Conservation (phyloP, 768 basidiomycete genomes). For the Steccherinum ochraceum region DNA sequence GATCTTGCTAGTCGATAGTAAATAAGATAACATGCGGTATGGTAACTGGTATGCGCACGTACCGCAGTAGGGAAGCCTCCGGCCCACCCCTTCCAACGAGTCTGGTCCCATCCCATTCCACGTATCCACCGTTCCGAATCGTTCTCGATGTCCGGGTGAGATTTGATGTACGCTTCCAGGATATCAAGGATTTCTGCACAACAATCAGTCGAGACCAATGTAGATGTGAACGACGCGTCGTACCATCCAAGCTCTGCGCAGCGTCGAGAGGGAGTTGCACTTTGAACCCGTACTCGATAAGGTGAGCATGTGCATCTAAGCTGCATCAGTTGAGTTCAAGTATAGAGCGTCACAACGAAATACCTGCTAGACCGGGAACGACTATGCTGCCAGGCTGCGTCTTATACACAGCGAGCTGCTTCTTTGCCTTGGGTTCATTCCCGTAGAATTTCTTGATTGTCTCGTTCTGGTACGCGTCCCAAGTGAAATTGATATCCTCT, state of each 20-base stretch:
- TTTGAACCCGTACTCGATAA: slow-evolving; percentile 69
- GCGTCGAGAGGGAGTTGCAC: slow-evolving; percentile 57
- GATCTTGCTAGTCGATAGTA: slow-evolving; percentile 46
- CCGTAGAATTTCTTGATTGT: slow-evolving; percentile 22
- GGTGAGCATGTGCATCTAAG: slow-evolving; percentile 78
- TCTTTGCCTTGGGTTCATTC: slow-evolving; percentile 20
- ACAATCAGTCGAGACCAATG: too few relatives aligned
- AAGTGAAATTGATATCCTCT: slow-evolving; percentile 18
- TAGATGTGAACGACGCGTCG: too few relatives aligned
- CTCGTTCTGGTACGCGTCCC: slow-evolving; percentile 22
- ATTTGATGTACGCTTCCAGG: slow-evolving; percentile 51
- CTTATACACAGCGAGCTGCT: slow-evolving; percentile 16
- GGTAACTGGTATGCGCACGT: slow-evolving; percentile 10
- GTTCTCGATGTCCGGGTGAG: slow-evolving; percentile 47
- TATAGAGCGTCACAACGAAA: slow-evolving; percentile 1
- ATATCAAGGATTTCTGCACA: slow-evolving; percentile 53
- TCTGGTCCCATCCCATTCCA: slow-evolving; percentile 95
- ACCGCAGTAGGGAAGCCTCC: slow-evolving; percentile 70
- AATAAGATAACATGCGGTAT: neutral
- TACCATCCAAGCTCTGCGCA: slow-evolving; percentile 55
- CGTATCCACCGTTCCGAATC: slow-evolving; percentile 65
- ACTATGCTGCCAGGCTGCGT: slow-evolving; percentile 37
- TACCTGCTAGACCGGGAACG: slow-evolving; percentile 72
- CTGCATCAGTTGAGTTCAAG: neutral
- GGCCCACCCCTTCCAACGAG: slow-evolving; percentile 48